Conservation (phyloP, 768 basidiomycete genomes). For the Auricularia cornea region DNA sequence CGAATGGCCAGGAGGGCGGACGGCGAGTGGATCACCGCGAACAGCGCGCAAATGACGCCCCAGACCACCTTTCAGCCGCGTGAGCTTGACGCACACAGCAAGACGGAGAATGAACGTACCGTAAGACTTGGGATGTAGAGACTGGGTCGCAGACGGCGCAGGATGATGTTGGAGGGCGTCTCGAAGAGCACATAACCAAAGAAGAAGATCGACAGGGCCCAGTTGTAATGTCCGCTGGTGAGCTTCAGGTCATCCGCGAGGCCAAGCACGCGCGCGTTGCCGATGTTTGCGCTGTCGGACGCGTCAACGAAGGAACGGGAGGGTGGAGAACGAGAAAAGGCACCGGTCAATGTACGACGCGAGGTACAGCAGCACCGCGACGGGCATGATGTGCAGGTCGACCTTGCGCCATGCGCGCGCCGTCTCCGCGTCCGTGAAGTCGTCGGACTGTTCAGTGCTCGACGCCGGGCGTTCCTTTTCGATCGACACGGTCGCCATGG, state of each 20-base stretch:
- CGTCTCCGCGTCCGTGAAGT: not conserved
- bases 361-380: constrained; percentile 10
- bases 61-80: constrained; percentile 16
- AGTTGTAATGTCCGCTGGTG: constrained; percentile 10
- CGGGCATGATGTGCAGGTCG: constrained; percentile 10
- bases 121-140: constrained; percentile 6
- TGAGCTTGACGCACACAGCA: not conserved
- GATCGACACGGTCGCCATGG: too few relatives aligned
- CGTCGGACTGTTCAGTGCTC: too few relatives aligned
- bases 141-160: constrained; percentile 13
- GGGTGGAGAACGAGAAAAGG: not conserved
- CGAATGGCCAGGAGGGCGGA: constrained; percentile 9
- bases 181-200: constrained; percentile 18
- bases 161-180: constrained; percentile 18
- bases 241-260: constrained; percentile 16
- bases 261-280: constrained; percentile 24
- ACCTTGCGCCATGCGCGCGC: constrained; percentile 12
- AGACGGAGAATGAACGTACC: not conserved
- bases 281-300: constrained; percentile 22
- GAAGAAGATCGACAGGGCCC: constrained; percentile 11
- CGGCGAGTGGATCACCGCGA: constrained; percentile 17
- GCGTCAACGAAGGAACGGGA: not conserved
- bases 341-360: constrained; percentile 7
- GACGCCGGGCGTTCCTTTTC: too few relatives aligned
- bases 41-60: constrained; percentile 23